Percentiles rank a stretch among this genome's conserved stretches.
These are phyloP conservation scores for Aspergillus oerlinghausenensis DNA, from an alignment of 2,329 filamentous ascomycete genomes.

Conservation along the genomic window DNA sequence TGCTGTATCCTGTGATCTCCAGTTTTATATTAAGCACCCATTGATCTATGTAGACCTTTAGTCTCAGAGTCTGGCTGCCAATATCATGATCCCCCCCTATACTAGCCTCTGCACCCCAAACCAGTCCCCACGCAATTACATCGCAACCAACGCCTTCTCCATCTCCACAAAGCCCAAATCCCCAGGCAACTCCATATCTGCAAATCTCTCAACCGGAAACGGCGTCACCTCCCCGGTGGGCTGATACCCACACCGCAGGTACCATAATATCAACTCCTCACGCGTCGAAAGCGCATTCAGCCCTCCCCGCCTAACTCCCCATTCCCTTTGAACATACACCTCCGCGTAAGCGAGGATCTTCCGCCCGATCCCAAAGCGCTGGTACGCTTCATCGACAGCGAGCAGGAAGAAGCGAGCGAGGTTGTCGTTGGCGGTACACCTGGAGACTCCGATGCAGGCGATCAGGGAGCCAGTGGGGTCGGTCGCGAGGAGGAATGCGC, in stretches of 20 bases:
- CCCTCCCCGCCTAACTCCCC: constrained; percentile 14
- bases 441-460: constrained; percentile 16
- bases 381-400: constrained; percentile 4
- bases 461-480: constrained; percentile 8
- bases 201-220: constrained; percentile 11
- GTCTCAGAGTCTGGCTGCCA: too few relatives aligned
- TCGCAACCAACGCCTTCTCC: background rate
- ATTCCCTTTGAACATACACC: constrained; percentile 19
- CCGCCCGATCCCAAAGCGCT: constrained; percentile 21
- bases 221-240: constrained; percentile 18
- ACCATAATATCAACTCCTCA: constrained; percentile 25
- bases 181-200: constrained; percentile 9
- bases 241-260: constrained; percentile 24
- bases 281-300: constrained; percentile 28
- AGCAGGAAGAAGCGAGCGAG: background rate
- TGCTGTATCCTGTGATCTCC: too few relatives aligned
- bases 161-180: constrained; percentile 24
- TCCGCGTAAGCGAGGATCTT: constrained; percentile 26
- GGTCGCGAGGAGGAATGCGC: constrained; percentile 22
- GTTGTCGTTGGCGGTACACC: background rate
- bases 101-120: too few relatives aligned
- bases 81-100: too few relatives aligned
- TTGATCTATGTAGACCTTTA: too few relatives aligned
- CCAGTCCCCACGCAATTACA: too few relatives aligned
- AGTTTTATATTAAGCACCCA: too few relatives aligned